phyloP scores from a whole-genome alignment of 1,139 yeast species.

The Saccharomyces hybrid region DNA sequence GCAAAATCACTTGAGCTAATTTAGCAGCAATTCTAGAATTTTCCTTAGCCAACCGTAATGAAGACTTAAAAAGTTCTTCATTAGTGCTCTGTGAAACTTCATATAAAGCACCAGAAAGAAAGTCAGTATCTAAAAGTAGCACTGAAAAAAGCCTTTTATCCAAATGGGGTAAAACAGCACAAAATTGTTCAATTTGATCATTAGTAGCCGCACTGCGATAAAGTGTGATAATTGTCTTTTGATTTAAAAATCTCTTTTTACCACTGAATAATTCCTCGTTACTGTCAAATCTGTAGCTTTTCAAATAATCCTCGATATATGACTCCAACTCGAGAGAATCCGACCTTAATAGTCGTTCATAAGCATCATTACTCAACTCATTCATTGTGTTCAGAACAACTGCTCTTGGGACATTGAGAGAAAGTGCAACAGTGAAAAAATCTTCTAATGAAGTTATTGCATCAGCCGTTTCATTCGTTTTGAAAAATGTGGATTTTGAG shows the following conservation, averaged over 20 bases:
- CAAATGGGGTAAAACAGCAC: slow-evolving; percentile 25
- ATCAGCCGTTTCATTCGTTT: slow-evolving; percentile 10
- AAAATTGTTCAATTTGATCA: slow-evolving; percentile 20
- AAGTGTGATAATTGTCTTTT: slow-evolving; percentile 30
- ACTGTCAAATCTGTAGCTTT: slow-evolving; percentile 22
- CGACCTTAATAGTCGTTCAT: slow-evolving; percentile 12
- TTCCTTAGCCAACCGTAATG: slow-evolving; percentile 12
- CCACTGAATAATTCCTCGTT: slow-evolving; percentile 21
- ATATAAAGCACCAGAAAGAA: slow-evolving; percentile 22
- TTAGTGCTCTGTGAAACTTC: slow-evolving; percentile 9
- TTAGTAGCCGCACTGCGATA: slow-evolving; percentile 24
- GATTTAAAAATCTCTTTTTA: slow-evolving; percentile 28
- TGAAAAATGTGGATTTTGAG: slow-evolving; percentile 24
- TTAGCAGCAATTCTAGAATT: slow-evolving; percentile 14
- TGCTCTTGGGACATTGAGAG: slow-evolving; percentile 15
- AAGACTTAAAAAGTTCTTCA: slow-evolving; percentile 9
- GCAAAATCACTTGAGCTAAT: slow-evolving; percentile 16
- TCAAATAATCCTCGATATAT: slow-evolving; percentile 29
- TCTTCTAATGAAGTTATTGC: slow-evolving; percentile 28
- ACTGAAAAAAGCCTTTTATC: slow-evolving; percentile 18
- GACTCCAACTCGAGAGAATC: slow-evolving; percentile 27
- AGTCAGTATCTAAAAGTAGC: slow-evolving; percentile 19
- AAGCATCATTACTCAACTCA: slow-evolving; percentile 13
- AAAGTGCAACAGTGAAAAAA: slow-evolving; percentile 21
- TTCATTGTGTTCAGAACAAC: slow-evolving; percentile 19